These are phyloP conservation scores for Calycina marina DNA, from an alignment of 2,329 filamentous ascomycete species.

Conservation along the genomic window DNA sequence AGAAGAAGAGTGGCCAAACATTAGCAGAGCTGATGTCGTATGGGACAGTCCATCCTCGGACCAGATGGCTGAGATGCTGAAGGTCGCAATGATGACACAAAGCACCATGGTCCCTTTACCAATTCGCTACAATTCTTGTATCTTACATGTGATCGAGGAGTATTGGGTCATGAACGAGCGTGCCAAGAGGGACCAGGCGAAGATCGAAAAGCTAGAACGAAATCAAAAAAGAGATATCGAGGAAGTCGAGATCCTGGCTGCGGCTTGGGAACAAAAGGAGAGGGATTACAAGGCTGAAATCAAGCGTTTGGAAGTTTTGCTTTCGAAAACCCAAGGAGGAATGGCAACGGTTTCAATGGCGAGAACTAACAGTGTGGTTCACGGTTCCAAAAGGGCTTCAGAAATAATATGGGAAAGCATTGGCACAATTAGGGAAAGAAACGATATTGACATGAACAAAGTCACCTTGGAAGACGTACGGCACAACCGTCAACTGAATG, in stretches of 20 bases:
- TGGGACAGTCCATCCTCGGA: slow-evolving; percentile 20
- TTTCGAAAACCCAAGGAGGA: slow-evolving; percentile 18
- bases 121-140: slow-evolving; percentile 19
- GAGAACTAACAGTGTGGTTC: slow-evolving; percentile 18
- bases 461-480: neutral
- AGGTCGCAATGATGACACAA: slow-evolving; percentile 22
- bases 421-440: slow-evolving; percentile 14
- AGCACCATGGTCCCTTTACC: slow-evolving; percentile 15
- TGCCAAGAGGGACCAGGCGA: slow-evolving; percentile 10
- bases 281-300: slow-evolving; percentile 19
- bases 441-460: neutral
- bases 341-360: slow-evolving; percentile 19
- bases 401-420: slow-evolving; percentile 11
- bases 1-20: slow-evolving; percentile 10
- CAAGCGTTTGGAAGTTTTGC: slow-evolving; percentile 20
- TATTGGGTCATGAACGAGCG: slow-evolving; percentile 16
- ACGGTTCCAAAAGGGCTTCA: slow-evolving; percentile 13
- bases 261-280: slow-evolving; percentile 18
- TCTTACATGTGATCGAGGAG: slow-evolving; percentile 20
- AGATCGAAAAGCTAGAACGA: slow-evolving; percentile 15
- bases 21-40: slow-evolving; percentile 13
- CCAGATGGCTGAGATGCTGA: slow-evolving; percentile 20
- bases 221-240: slow-evolving; percentile 15
- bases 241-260: slow-evolving; percentile 16
- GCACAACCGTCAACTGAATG: neutral